Evolutionary conservation across 257 asterid species (phyloP).

Genomic region (Ehretia macrophylla): DNA sequence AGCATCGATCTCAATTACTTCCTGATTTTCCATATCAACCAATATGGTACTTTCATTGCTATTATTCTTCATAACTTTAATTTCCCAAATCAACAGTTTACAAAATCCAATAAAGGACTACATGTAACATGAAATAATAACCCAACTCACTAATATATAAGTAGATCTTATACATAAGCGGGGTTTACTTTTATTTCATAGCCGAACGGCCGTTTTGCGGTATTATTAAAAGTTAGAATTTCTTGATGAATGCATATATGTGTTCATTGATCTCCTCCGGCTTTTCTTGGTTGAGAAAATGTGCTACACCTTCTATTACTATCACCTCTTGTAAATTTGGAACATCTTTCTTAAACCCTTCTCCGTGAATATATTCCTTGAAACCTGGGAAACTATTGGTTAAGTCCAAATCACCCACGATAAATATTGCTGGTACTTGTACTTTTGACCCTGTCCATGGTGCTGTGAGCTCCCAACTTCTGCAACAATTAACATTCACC

Average conservation of each 20-base stretch:
- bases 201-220: too few species aligned
- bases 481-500: slow-evolving; percentile 8
- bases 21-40: too few species aligned
- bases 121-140: too few species aligned
- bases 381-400: slow-evolving; percentile 29
- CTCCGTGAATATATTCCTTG: slow-evolving; percentile 32
- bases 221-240: slow-evolving; percentile 15
- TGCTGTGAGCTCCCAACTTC: slow-evolving; percentile 39
- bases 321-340: slow-evolving; percentile 35
- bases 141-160: too few species aligned
- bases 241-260: slow-evolving; percentile 27
- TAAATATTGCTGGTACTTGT: slow-evolving; percentile 28
- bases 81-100: too few species aligned
- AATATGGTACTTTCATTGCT: too few species aligned
- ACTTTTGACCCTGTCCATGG: slow-evolving; percentile 32
- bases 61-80: too few species aligned
- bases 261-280: slow-evolving; percentile 28
- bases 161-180: too few species aligned
- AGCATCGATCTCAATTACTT: too few species aligned
- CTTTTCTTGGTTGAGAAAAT: slow-evolving; percentile 37
- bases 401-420: slow-evolving; percentile 31
- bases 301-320: slow-evolving; percentile 33
- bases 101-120: too few species aligned
- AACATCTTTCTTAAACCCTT: slow-evolving; percentile 31
- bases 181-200: too few species aligned